phyloP scores from a whole-genome alignment of 2,329 filamentous ascomycete species.

The Aspergillus fischeri region DNA sequence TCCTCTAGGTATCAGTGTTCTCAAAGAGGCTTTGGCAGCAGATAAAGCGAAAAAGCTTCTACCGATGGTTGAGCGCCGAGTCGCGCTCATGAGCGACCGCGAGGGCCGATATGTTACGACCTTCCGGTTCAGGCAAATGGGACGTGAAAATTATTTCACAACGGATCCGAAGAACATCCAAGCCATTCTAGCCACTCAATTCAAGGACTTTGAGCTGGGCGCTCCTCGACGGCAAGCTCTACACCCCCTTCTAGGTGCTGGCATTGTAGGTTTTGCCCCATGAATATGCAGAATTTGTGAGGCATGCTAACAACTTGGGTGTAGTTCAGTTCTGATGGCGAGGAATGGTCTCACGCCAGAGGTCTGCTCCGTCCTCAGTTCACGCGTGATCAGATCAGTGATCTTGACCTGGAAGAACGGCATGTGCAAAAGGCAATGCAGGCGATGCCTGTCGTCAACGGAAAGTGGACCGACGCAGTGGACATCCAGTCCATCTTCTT shows the following conservation, averaged over 20 bases:
- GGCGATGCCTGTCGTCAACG: slow-evolving; percentile 58
- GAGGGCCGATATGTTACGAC: slow-evolving; percentile 25
- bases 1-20: slow-evolving; percentile 21
- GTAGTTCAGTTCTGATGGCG: slow-evolving; percentile 64
- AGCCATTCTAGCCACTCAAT: slow-evolving; percentile 77
- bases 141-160: slow-evolving; percentile 24
- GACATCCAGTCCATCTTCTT: slow-evolving; percentile 77
- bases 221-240: slow-evolving; percentile 63
- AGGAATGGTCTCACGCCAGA: slow-evolving; percentile 73
- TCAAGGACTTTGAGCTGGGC: slow-evolving; percentile 78
- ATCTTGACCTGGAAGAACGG: slow-evolving; percentile 74
- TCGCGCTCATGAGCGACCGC: slow-evolving; percentile 16
- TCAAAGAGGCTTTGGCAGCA: slow-evolving; percentile 20
- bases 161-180: slow-evolving; percentile 64
- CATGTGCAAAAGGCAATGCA: slow-evolving; percentile 72
- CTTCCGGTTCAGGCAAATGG: slow-evolving; percentile 21
- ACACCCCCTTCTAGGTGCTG: slow-evolving; percentile 34
- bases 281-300: neutral
- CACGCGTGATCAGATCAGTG: slow-evolving; percentile 75
- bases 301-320: slow-evolving; percentile 3
- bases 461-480: slow-evolving; percentile 48
- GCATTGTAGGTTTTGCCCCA: slow-evolving; percentile 39
- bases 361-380: slow-evolving; percentile 83
- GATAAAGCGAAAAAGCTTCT: slow-evolving; percentile 25
- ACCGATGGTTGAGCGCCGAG: slow-evolving; percentile 14